Evolutionary conservation across 1,284 basidiomycete genomes (phyloP).

Genomic region (Trichosporon asahii): DNA sequence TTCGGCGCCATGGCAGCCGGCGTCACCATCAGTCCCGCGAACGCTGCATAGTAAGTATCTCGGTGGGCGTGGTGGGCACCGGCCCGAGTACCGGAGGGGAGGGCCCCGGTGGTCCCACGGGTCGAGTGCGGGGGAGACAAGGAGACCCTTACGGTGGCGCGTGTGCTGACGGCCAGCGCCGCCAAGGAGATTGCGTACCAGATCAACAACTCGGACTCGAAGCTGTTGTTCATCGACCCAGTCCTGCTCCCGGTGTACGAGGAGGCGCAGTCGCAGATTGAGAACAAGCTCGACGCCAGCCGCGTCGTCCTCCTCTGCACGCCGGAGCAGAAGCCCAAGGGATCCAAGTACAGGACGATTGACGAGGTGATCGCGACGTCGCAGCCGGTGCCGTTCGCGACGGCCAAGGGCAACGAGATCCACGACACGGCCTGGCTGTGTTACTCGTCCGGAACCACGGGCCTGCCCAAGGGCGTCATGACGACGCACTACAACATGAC

Average conservation of each 20-base stretch:
- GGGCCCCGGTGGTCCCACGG: not conserved
- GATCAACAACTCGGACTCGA: conserved; percentile 57
- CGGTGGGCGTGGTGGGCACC: not conserved
- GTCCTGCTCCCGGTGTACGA: conserved; percentile 52
- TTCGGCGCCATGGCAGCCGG: conserved; percentile 56
- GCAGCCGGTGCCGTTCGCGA: conserved; percentile 16
- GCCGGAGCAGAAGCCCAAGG: conserved; percentile 13
- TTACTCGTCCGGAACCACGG: conserved; percentile 63
- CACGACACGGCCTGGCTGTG: conserved; percentile 53
- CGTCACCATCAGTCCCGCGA: conserved; percentile 40
- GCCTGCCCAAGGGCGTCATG: conserved; percentile 50
- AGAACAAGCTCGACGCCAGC: conserved; percentile 8
- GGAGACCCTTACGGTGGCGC: not conserved
- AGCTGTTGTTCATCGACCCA: conserved; percentile 59
- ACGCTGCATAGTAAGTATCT: conserved; percentile 43
- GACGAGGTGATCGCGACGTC: conserved; percentile 14
- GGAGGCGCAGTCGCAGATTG: conserved; percentile 20
- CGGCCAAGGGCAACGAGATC: conserved; percentile 6
- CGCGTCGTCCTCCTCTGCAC: conserved; percentile 20
- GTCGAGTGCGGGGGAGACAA: not conserved
- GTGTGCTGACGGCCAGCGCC: conserved; percentile 29
- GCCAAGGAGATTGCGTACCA: conserved; percentile 49
- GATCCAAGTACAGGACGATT: conserved; percentile 13
- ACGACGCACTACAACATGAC: conserved; percentile 67
- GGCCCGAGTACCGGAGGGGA: no score